Evolutionary conservation across 192 early-diverging fungal species (phyloP), one percentile per base, ranked within the genome.

Genomic region (Backusella parvicylindrica): DNA sequence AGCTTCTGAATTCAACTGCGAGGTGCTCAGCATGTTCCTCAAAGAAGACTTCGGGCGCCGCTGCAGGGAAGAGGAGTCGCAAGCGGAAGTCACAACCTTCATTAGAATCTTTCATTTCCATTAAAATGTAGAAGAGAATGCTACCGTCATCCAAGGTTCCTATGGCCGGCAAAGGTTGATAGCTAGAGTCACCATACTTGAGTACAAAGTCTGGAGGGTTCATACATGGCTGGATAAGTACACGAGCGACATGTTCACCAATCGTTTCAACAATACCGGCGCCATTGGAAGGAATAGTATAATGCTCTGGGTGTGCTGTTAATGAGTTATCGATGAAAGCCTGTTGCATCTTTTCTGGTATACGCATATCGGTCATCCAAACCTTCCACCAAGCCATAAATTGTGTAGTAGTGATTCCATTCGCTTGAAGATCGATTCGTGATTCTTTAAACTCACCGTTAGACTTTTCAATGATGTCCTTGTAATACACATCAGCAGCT

Each of bases 1-100:
- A 68, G 18, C 66, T 68, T 37, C 66, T 68, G 66, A 68, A 68
- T 37, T 68, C 66, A 68, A 68, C n/a, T 11, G 66, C 32, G 35
- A 35, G 21, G 12, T 68, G 66, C 16, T 68, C 18, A 26, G 35
- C 21, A 23, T 68, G 66, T 68, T 68, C 66, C 2, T 68, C 66
- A 68, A 68, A 68, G 4, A 68, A 68, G 7, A 68, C 35, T 68
- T 68, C 16, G 36, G 66, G 66, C 1, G 66, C 66, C 1, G 66
- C 35, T 2, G 32, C 66, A 53, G 49, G 53, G 23, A 56, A 56
- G 1, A 56, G 0, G 21, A 13, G 2, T 56, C 53, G 53, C 4
- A 28, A 28, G 53, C 53, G 53, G 23, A 56, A 56, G 53, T 56
- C 53, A 12, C 53, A 56, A 3, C 53, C 53, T 11, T 56, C 53